A percentile compares a stretch with the other conserved stretches of the same genome.
These are phyloP conservation scores for Alternaria novae-zelandiae DNA, from an alignment of 2,329 filamentous ascomycete species.

Conservation along the genomic window DNA sequence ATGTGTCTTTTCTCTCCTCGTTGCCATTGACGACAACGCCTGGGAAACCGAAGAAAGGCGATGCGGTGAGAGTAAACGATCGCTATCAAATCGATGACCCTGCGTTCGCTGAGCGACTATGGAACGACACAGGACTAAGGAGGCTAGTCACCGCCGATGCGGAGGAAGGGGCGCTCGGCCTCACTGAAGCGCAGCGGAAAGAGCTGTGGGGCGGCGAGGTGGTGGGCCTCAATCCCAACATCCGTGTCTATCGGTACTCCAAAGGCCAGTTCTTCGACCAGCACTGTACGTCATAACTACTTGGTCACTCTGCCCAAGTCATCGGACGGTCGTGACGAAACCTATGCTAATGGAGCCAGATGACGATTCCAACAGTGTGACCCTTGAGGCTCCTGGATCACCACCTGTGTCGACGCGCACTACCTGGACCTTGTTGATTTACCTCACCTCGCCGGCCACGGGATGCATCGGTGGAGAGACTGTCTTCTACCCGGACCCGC, in stretches of 20 bases:
- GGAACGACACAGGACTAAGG: constrained; percentile 77
- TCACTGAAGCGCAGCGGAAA: constrained; percentile 40
- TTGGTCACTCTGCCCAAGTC: neutral
- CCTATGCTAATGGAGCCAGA: constrained; percentile 53
- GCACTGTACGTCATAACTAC: constrained; percentile 72
- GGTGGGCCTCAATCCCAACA: constrained; percentile 86
- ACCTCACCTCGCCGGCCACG: constrained; percentile 76
- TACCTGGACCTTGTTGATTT: constrained; percentile 90
- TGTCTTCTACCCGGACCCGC: constrained; percentile 77
- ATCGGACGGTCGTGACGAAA: neutral
- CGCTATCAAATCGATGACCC: constrained; percentile 82
- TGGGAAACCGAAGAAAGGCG: constrained; percentile 76
- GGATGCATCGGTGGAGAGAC: constrained; percentile 87
- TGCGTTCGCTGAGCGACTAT: constrained; percentile 75
- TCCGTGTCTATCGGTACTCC: constrained; percentile 85
- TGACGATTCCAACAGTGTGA: constrained; percentile 82
- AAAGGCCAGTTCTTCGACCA: constrained; percentile 90
- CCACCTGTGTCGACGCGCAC: constrained; percentile 66
- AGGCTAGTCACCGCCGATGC: constrained; percentile 57
- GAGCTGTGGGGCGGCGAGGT: constrained; percentile 78
- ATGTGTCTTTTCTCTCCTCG: constrained; percentile 73
- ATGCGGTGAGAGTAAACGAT: constrained; percentile 87
- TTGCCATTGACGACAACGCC: constrained; percentile 80
- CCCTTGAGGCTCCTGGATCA: constrained; percentile 50
- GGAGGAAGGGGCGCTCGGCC: constrained; percentile 39